These are phyloP conservation scores for Sclerotiophoma versabilis DNA, from an alignment of 2,329 filamentous ascomycete genomes.

Conservation along the genomic window DNA sequence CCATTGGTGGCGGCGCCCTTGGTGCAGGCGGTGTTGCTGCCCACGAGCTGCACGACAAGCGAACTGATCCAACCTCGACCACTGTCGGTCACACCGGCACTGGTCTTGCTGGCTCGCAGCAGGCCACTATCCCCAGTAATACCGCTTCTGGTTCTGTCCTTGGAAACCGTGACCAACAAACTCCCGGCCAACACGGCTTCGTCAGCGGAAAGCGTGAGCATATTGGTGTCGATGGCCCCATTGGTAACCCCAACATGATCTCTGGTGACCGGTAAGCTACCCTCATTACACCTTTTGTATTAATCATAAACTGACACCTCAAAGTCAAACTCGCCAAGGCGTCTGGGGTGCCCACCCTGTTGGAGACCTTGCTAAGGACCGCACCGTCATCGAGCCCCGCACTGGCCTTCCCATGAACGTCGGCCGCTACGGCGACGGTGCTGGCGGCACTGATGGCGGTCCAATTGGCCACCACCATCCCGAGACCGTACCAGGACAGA, in stretches of 20 bases:
- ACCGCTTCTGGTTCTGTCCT: not conserved
- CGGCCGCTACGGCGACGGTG: constrained; percentile 47
- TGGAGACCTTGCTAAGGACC: constrained; percentile 25
- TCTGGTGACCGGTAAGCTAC: constrained; percentile 40
- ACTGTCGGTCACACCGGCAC: not conserved
- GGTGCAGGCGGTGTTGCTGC: constrained; percentile 39
- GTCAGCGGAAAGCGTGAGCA: constrained; percentile 32
- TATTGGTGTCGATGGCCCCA: constrained; percentile 41
- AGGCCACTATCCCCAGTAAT: constrained; percentile 11
- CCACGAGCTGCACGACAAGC: constrained; percentile 32
- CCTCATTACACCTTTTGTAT: not conserved
- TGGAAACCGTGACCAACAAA: constrained; percentile 4
- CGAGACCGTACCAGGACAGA: not conserved
- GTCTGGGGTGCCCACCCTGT: constrained; percentile 31
- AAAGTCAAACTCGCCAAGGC: constrained; percentile 27
- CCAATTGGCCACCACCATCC: constrained; percentile 25
- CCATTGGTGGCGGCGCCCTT: constrained; percentile 37
- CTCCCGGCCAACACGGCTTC: constrained; percentile 1
- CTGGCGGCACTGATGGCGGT: constrained; percentile 49
- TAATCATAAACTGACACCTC: not conserved
- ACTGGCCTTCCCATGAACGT: constrained; percentile 53
- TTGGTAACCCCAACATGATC: constrained; percentile 34
- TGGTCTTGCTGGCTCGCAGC: constrained; percentile 6
- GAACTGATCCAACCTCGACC: not conserved
- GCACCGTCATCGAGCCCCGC: constrained; percentile 46